Evolutionary conservation across 169 alveolate genomes (phyloP), one percentile per base, ranked within the genome.

Genomic region (Plasmodium falciparum): DNA sequence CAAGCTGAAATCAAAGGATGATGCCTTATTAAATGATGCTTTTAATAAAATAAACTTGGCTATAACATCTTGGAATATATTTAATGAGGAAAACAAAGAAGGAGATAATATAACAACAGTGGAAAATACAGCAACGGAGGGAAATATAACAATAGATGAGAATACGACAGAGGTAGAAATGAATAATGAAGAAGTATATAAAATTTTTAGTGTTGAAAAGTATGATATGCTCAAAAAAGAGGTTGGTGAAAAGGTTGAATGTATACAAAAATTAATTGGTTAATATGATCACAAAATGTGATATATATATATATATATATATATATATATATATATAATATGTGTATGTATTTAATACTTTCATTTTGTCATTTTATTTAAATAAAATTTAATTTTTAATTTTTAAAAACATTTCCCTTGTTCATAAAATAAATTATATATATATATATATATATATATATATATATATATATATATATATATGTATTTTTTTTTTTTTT

Each of bases 61-160:
- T 63, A 65, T 76, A 11, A 26, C 89, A 5, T n/a, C 89, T 33
- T 76, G 89, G 89, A 76, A 76, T 26, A 24, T 76, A 43, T 76
- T 76, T 49, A 17, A 22, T 24, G 89, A 76, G 4, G 26, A 26
- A 33, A 76, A 12, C 15, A 7, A 67, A 33, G 17, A 17, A n/a
- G 65, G 20, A 24, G 88, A 49, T 52, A 59, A 56, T 56, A 0
- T 5, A 5, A 33, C 45, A 33, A 4, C 6, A 9, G 71, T 15
- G 1, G 17, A 45, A 7, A n/a, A 43, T 39, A 29, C 3, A 3
- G 17, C 0, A 11, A 2, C 0, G 4, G 54, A 13, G 20, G 63
- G 39, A 5, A 63, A 61, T 12, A 5, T 33, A 11, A 62, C 24
- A 22, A 7, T 0, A 62, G 45, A 24, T 17, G 20, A 33, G 7